Base-by-base conservation (phyloP, 2,329 filamentous ascomycete genomes). In the Alternaria longipes region DNA sequence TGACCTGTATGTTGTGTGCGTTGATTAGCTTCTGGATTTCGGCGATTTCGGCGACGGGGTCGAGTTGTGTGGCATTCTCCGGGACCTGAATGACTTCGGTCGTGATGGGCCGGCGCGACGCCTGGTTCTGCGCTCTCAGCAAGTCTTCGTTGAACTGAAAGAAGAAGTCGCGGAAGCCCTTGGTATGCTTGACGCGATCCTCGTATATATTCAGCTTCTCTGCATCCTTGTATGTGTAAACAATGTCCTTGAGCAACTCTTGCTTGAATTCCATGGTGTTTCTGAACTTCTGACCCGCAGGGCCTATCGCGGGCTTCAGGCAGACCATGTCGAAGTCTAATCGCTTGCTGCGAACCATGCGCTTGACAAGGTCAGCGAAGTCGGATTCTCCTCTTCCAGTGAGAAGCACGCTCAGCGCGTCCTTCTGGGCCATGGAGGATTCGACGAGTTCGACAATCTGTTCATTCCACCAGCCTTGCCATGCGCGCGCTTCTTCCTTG, bases 381-480 rank as follows among this genome's bases (percentile, higher is more conserved):
- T 86, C 88, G 11, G 84, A 82, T 79, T 97, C 93, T 34, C 89
- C 88, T 41, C 95, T 88, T 26, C 95, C 95, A 1, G 95, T 99
- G 64, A 99, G 84, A 11, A 98, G 86, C 44, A 99, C 90, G 52
- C 88, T 92, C 38, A 98, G 82, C 0, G 91, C 91, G 74, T 96
- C 93, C 65, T 92, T 91, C 75, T 97, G 92, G 74, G 91, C 82
- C 83, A 91, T 91, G 76, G 90, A 94, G 57, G 97, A 83, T 72
- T 86, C 85, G 41, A 96, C 93, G 30, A 98, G 86, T 70, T 93
- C 87, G 56, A 84, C 87, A 67, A 99, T 90, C 70, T 91, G 89
- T 75, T 98, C 94, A 74, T 98, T 98, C 95, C 95, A 99, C 91
- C 92, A 97, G 36, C 93, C 93, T 59, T 91, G 83, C 94, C 94